Evolutionary conservation across 176 grass and related monocot genomes (phyloP), one percentile per base, ranked within the genome.

Genomic region (Rhynchospora pubera): DNA sequence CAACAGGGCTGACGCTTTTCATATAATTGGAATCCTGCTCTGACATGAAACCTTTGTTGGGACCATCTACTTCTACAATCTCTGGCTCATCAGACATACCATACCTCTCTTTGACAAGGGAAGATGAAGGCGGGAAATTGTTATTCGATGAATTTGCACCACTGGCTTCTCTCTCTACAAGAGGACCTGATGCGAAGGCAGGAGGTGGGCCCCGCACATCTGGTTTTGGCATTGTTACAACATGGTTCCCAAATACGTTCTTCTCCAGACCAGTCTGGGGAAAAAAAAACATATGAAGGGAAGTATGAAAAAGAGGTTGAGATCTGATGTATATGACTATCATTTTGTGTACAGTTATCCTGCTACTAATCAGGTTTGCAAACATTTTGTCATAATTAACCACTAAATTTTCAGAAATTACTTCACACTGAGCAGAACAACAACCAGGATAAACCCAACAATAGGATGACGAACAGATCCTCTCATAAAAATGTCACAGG

Each of bases 181-280:
- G 96, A 69, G 92, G 89, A 51, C 92, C 92, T 80, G 96, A 95
- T 69, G 92, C 82, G 91, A 93, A 98, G 79, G 92, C 92, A 77
- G 88, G 88, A 51, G 96, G 90, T 53, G 89, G 87, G 66, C 28
- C 18, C 82, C 44, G 42, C 10, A 57, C 83, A 71, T 91, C 96
- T 34, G 60, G 85, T 86, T 88, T 89, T 89, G 85, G 74, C 63
- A 87, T 78, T 87, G 95, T 80, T 62, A 95, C 88, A 46, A 91
- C 68, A 74, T 99, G 96, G 88, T 93, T 99, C 87, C 96, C 96
- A 91, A 93, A 99, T 78, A 99, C 89, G 82, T 93, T 99, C 84
- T 91, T 99, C 90, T 93, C 92, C 87, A 93, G 57, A 62, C 92
- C 96, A 89, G 85, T 99, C 96, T 99, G 89, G 42, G 1, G n/a